Conservation (phyloP, 805 yeast genomes). For the Metschnikowia dekortorum region DNA sequence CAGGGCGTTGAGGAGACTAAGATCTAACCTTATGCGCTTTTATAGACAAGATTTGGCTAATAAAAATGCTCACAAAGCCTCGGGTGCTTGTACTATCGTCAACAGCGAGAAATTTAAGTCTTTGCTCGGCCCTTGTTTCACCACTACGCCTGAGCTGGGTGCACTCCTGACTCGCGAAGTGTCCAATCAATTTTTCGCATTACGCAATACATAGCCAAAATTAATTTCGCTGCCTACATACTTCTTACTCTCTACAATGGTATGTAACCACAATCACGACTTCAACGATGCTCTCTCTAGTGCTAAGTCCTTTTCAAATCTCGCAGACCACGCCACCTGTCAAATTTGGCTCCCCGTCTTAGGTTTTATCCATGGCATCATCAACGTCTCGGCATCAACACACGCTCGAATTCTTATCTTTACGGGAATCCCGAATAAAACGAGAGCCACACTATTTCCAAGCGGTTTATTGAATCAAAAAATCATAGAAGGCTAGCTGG, state of each 20-base stretch:
- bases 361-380: too few relatives aligned
- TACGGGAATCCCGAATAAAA: too few relatives aligned
- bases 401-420: too few relatives aligned
- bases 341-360: too few relatives aligned
- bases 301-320: background rate
- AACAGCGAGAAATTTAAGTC: background rate
- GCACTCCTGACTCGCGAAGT: slow-evolving; percentile 4
- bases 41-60: background rate
- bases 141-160: background rate
- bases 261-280: slow-evolving; percentile 6
- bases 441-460: too few relatives aligned
- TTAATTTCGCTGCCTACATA: slow-evolving; percentile 1
- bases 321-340: background rate
- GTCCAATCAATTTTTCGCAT: slow-evolving; percentile 16
- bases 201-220: slow-evolving; percentile 8
- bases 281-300: background rate
- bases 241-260: slow-evolving; percentile 9
- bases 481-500: too few relatives aligned
- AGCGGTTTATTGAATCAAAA: too few relatives aligned
- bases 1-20: background rate
- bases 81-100: background rate
- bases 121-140: background rate
- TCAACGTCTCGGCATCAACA: too few relatives aligned
- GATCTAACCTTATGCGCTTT: background rate
- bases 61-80: background rate